These are phyloP conservation scores for Ustilago curta DNA, from an alignment of 1,284 basidiomycete species.

Conservation along the genomic window DNA sequence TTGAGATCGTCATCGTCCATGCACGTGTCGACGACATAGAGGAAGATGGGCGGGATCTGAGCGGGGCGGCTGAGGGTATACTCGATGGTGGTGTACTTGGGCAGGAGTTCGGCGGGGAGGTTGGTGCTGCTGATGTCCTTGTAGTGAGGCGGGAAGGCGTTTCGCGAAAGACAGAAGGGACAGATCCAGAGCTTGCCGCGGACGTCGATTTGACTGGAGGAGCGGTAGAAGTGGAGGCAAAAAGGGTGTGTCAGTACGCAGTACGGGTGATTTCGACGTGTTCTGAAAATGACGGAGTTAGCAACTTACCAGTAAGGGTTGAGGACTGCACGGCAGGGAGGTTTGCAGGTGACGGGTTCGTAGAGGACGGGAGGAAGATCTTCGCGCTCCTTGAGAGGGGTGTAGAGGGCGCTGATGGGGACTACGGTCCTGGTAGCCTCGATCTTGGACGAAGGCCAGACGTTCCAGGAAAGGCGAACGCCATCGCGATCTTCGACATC, in stretches of 20 bases:
- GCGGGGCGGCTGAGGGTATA: slow-evolving; percentile 93
- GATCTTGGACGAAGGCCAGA: slow-evolving; percentile 96
- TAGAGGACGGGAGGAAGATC: slow-evolving; percentile 96
- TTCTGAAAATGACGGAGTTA: background rate
- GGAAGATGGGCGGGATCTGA: slow-evolving; percentile 92
- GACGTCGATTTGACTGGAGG: slow-evolving; percentile 91
- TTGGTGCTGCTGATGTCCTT: slow-evolving; percentile 98
- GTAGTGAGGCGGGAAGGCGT: slow-evolving; percentile 98
- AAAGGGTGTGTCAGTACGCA: no score
- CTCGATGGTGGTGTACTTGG: slow-evolving; percentile 99
- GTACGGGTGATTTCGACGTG: background rate
- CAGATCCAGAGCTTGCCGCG: slow-evolving; percentile 99
- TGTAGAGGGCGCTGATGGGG: slow-evolving; percentile 97
- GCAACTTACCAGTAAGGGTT: slow-evolving; percentile 86
- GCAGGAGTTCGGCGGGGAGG: slow-evolving; percentile 91
- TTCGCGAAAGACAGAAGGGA: slow-evolving; percentile 95
- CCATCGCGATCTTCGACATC: slow-evolving; percentile 70
- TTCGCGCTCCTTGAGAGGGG: slow-evolving; percentile 91
- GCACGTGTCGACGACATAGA: slow-evolving; percentile 97
- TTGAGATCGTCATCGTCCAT: slow-evolving; percentile 96
- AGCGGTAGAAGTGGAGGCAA: background rate
- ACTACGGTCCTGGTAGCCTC: slow-evolving; percentile 98
- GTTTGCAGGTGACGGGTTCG: slow-evolving; percentile 98
- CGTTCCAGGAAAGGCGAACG: slow-evolving; percentile 85
- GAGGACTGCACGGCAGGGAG: slow-evolving; percentile 94